Percentiles rank a stretch among this genome's conserved stretches.
Evolutionary conservation across 2,329 filamentous ascomycete genomes (phyloP).

Genomic region (Teratosphaeria epicoccoides): DNA sequence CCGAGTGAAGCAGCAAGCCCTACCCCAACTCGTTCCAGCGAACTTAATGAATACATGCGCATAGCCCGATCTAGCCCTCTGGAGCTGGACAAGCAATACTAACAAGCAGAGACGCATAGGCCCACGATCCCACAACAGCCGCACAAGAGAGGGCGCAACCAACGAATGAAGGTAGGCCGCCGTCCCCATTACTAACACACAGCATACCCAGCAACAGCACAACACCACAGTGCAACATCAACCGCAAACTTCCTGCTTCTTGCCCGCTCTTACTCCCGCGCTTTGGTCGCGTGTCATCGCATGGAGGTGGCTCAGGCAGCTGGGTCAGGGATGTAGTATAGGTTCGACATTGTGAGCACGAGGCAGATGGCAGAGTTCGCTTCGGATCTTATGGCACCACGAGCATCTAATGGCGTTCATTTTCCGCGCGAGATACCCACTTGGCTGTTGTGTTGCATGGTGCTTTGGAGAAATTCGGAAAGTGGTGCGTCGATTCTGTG

Average conservation of each 20-base stretch:
- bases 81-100: not conserved
- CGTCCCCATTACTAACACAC: not conserved
- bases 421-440: not conserved
- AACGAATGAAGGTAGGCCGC: not conserved
- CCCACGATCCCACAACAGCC: not conserved
- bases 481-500: not conserved
- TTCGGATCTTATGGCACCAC: not conserved
- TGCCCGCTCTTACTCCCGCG: not conserved
- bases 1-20: constrained; percentile 1
- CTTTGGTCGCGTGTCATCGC: too few species aligned
- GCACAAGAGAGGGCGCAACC: not conserved
- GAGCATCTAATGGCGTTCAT: not conserved
- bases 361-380: not conserved
- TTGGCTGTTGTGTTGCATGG: not conserved
- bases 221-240: not conserved
- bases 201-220: not conserved
- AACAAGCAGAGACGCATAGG: not conserved
- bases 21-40: not conserved
- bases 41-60: not conserved
- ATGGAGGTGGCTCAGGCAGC: not conserved
- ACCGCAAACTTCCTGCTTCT: not conserved
- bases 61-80: not conserved
- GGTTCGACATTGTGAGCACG: not conserved
- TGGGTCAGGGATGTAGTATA: not conserved
- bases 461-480: not conserved